Evolutionary conservation across 495 filamentous ascomycete species (phyloP).

Genomic region (Penicillium macrosclerotiorum): DNA sequence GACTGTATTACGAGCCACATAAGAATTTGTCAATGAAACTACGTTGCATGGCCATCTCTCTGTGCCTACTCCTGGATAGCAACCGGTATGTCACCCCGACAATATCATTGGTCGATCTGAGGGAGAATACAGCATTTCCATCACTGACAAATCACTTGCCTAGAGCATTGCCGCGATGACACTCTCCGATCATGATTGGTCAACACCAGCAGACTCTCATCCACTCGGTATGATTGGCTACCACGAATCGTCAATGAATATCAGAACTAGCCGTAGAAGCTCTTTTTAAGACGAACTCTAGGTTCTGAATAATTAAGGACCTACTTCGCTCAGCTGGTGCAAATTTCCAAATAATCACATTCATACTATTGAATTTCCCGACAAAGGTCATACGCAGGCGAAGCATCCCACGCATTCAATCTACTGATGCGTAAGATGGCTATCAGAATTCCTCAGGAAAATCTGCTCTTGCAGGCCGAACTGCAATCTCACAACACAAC

Average conservation of each 20-base stretch:
- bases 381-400: not conserved
- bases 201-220: slow-evolving; percentile 5
- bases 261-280: slow-evolving; percentile 1
- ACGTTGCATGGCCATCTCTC: not conserved
- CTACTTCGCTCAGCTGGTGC: not conserved
- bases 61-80: not conserved
- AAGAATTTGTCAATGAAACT: slow-evolving; percentile 1
- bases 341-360: not conserved
- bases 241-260: slow-evolving; percentile 1
- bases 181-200: slow-evolving; percentile 11
- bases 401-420: slow-evolving; percentile 5
- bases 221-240: slow-evolving; percentile 11
- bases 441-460: slow-evolving; percentile 2
- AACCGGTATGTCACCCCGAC: slow-evolving; percentile 14
- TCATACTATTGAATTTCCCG: not conserved
- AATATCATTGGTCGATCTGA: slow-evolving; percentile 9
- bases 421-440: slow-evolving; percentile 8
- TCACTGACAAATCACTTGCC: slow-evolving; percentile 14
- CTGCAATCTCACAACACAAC: slow-evolving; percentile 3
- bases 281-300: not conserved
- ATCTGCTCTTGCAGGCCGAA: slow-evolving; percentile 3
- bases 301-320: slow-evolving; percentile 5
- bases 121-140: slow-evolving; percentile 2
- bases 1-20: slow-evolving; percentile 10
- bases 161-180: slow-evolving; percentile 10